Percentiles rank a stretch among this genome's conserved stretches.
Evolutionary conservation across 306 rosid genomes (phyloP).

Genomic region (Cucumis melo): DNA sequence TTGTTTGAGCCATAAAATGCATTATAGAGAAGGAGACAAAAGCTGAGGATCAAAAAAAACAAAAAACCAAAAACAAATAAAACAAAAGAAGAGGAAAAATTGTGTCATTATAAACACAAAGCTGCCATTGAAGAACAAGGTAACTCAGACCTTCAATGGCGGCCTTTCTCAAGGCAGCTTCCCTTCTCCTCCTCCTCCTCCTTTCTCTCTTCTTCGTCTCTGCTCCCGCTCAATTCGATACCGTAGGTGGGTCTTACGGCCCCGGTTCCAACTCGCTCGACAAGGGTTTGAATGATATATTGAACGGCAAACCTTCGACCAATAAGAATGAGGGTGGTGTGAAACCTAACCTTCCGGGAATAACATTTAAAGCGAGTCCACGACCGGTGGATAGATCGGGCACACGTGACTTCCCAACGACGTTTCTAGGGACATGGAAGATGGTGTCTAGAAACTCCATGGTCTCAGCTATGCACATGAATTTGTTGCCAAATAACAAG

Average conservation of each 20-base stretch:
- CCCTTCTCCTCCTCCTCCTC: conserved; percentile 31
- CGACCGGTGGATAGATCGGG: background rate
- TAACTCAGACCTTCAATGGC: conserved; percentile 25
- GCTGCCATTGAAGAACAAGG: conserved; percentile 18
- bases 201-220: conserved; percentile 19
- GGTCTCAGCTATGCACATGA: conserved; percentile 67
- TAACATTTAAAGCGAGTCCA: background rate
- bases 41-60: background rate
- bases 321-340: background rate
- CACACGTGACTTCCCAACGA: background rate
- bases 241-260: background rate
- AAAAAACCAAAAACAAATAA: too few species aligned
- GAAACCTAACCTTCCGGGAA: background rate
- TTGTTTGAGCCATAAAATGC: conserved; percentile 1
- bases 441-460: conserved; percentile 22
- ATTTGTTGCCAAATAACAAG: conserved; percentile 58
- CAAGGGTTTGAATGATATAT: background rate
- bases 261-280: background rate
- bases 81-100: background rate
- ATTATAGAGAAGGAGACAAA: conserved; percentile 25
- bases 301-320: background rate
- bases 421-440: conserved; percentile 31
- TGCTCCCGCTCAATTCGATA: background rate
- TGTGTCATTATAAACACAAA: background rate
- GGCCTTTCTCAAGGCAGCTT: conserved; percentile 12